Evolutionary conservation across 192 early-diverging fungal species (phyloP), one percentile per base, ranked within the genome.

Genomic region (Backusella morwellensis): DNA sequence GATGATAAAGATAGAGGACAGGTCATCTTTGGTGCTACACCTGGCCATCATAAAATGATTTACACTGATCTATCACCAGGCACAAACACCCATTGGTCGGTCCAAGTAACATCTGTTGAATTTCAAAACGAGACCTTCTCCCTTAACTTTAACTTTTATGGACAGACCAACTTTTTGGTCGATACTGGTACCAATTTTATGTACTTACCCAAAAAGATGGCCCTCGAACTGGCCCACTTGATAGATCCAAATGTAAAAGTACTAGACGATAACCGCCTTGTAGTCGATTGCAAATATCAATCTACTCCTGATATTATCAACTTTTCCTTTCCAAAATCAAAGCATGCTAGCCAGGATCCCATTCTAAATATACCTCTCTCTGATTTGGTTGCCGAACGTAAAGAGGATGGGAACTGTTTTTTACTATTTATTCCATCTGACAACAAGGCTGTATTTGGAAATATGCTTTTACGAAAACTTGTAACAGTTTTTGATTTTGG

Each of bases 401-500:
- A 19, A 11, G 8, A 11, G 0, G 54, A 74, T 52, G 38, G 41
- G 0, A 32, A 79, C 21, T 79, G 78, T 35, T 41, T 75, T 6
- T 32, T 79, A 3, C 35, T 63, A 9, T 68, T 79, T 40, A 42
- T 50, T 21, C 78, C 72, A 35, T 66, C 52, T 50, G 44, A 72
- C 0, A 66, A 21, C 14, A 75, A 47, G 3, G 69, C 68, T 4
- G 70, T 63, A 4, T 41, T 79, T 21, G 78, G 78, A 6, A 79
- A 79, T 41, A 66, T 79, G 26, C n/a, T 68, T 21, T 21, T 79
- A 17, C 67, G 78, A 9, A 35, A 79, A 7, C 75, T 75, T 29
- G 73, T 79, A 21, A 70, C 78, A 12, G 73, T 75, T 21, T 79
- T 71, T 63, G 73, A 79, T 38, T 79, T 79, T 70, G 78, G 78